Evolutionary conservation across 371 early-diverging fungal genomes (phyloP), one percentile per base, ranked within the genome.

Genomic region (Mortierella sp.): DNA sequence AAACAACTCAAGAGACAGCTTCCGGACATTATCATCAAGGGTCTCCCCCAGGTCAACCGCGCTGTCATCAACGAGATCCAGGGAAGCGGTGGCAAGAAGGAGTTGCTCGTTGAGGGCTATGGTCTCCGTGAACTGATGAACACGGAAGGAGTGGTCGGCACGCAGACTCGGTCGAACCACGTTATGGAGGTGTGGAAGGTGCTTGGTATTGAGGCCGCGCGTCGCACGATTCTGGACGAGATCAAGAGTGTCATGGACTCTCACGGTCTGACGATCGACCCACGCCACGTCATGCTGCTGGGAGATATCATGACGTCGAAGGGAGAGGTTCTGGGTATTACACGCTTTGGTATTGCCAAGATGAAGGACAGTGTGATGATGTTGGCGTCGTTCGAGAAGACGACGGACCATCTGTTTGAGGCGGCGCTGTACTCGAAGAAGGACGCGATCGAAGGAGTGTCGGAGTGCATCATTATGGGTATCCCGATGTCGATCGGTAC

Each of bases 311-410:
- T 99, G 99, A 96, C 98, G 2, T 97, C 92, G 22, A 77, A 91
- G 94, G 99, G 99, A 52, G 99, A 99, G 87, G 94, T 99, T 5
- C 88, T 99, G 34, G 99, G 99, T 78, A 99, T 99, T 73, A 99
- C 99, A 31, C 96, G 99, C 44, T 98, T 97, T 89, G 99, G 99
- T 87, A 97, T 99, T 71, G 95, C 97, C 71, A 99, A 98, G 91
- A 99, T 99, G 99, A 97, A 97, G 85, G 97, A 97, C 85, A 95
- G 96, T 80, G 99, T 99, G n/a, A 93, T 99, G 74, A 99, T 99
- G 98, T 91, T 99, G 80, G 99, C 99, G 2, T 98, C 98, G 45
- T 99, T 99, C 87, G 99, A 99, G 89, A 98, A 99, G 91, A 99
- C 99, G 2, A 97, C 98, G 0, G 99, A 99, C 82, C 99, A 99